A percentile compares a stretch with the other conserved stretches of the same genome.
Evolutionary conservation across 2,329 filamentous ascomycete species (phyloP).

Genomic region (Pseudogymnoascus sp.): DNA sequence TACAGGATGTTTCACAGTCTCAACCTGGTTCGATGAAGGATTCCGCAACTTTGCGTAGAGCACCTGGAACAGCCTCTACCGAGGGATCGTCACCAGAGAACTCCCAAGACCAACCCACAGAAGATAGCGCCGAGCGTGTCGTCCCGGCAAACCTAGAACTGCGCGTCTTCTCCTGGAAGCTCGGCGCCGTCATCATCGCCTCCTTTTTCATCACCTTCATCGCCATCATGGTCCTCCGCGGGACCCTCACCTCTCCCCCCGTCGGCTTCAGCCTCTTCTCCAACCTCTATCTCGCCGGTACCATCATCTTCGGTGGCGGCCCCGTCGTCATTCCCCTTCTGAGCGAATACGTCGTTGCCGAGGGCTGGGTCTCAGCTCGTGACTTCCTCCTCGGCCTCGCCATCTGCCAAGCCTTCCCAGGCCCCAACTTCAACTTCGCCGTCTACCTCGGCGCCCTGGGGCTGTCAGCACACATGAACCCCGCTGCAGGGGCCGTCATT

Average conservation of each 20-base stretch:
- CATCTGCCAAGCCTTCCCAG: slow-evolving; percentile 61
- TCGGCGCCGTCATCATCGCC: slow-evolving; percentile 34
- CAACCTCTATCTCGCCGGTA: slow-evolving; percentile 67
- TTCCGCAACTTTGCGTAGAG: neutral
- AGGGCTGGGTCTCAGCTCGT: slow-evolving; percentile 60
- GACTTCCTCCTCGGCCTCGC: slow-evolving; percentile 68
- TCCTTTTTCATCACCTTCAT: slow-evolving; percentile 50
- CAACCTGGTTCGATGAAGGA: neutral
- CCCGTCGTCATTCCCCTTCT: slow-evolving; percentile 58
- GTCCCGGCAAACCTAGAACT: slow-evolving; percentile 13
- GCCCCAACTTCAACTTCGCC: slow-evolving; percentile 53
- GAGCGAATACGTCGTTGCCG: slow-evolving; percentile 53
- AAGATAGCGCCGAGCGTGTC: slow-evolving; percentile 1
- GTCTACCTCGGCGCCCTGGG: slow-evolving; percentile 48
- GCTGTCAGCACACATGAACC: slow-evolving; percentile 26
- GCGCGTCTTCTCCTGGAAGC: slow-evolving; percentile 35
- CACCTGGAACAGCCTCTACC: neutral
- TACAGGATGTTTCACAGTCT: neutral
- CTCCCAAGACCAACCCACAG: neutral
- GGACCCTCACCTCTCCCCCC: slow-evolving; percentile 33
- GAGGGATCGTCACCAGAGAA: neutral
- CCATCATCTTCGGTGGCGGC: slow-evolving; percentile 46
- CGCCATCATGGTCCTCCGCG: slow-evolving; percentile 43
- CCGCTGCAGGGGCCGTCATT: slow-evolving; percentile 32
- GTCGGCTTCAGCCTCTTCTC: slow-evolving; percentile 54